Base-by-base conservation (phyloP, 345 rosid genomes). In the Populus euphratica region DNA sequence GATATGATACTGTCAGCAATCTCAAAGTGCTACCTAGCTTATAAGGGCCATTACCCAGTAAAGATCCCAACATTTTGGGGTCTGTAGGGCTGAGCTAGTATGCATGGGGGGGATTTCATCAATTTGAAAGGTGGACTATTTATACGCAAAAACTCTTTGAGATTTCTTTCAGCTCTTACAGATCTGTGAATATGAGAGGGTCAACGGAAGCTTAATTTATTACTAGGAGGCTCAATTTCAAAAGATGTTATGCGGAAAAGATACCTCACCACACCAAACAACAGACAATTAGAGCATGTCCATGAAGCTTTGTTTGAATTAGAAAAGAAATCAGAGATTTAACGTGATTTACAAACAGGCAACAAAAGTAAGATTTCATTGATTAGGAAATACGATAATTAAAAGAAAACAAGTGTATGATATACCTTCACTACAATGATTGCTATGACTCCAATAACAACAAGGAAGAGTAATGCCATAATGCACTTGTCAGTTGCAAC, bases 401-500 rank as follows among this genome's bases (percentile, higher is more conserved):
- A 69, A 39, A 47, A 47, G 43, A 61, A 31, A 21, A 67, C 13
- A 6, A 68, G 54, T 4, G 69, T 49, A 68, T 54, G 17, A 33
- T 54, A 2, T 79, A 92, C 99, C 97, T 96, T 96, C 81, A 96
- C 97, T 50, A 92, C 92, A 78, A 94, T 89, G 86, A 94, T 94
- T 70, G 91, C 92, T 76, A 94, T 79, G 41, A 96, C 92, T 29
- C 99, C 99, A 79, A 86, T 38, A 52, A 96, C 99, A 64, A 94
- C 89, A 38, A 96, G 90, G 85, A 90, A 81, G 18, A 94, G 93
- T 70, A 96, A 76, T 16, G 93, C 88, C 98, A 96, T 89, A 62
- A 94, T 92, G 84, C 97, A 91, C 75, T 77, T 91, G 85, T 96
- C 99, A 70, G 99, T 96, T 71, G 98, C 98, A 88, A 96, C 93